phyloP scores from a whole-genome alignment of 345 rosid species.

The Citrus inodora region DNA sequence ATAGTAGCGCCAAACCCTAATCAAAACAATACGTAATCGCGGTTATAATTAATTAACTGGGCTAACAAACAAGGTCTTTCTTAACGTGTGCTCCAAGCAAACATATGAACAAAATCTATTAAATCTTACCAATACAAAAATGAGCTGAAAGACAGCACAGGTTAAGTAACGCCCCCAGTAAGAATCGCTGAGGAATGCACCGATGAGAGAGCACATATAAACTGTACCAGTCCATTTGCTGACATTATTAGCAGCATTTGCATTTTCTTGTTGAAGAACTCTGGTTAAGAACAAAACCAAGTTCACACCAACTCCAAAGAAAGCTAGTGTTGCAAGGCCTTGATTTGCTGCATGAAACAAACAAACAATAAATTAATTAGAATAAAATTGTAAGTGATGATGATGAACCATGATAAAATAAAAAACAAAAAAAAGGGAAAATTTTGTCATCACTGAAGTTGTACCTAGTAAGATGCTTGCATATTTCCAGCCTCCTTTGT shows the following conservation, averaged over 20 bases:
- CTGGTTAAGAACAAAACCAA: slow-evolving; percentile 78
- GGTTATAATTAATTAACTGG: neutral
- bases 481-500: slow-evolving; percentile 41
- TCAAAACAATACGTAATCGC: neutral
- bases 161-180: slow-evolving; percentile 95
- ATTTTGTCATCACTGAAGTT: neutral
- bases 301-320: slow-evolving; percentile 92
- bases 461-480: slow-evolving; percentile 45
- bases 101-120: too few relatives aligned
- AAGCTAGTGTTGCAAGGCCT: slow-evolving; percentile 82
- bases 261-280: slow-evolving; percentile 72
- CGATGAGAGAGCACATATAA: slow-evolving; percentile 74
- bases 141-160: slow-evolving; percentile 51
- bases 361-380: neutral
- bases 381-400: neutral
- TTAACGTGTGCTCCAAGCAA: too few relatives aligned
- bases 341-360: slow-evolving; percentile 60
- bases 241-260: slow-evolving; percentile 80
- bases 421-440: neutral
- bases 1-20: slow-evolving; percentile 61
- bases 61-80: too few relatives aligned
- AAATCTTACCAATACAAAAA: slow-evolving; percentile 41
- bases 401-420: too few relatives aligned
- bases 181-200: slow-evolving; percentile 93
- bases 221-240: slow-evolving; percentile 97